Conservation (phyloP, 805 yeast genomes). For the Blastobotrys muscicola region DNA sequence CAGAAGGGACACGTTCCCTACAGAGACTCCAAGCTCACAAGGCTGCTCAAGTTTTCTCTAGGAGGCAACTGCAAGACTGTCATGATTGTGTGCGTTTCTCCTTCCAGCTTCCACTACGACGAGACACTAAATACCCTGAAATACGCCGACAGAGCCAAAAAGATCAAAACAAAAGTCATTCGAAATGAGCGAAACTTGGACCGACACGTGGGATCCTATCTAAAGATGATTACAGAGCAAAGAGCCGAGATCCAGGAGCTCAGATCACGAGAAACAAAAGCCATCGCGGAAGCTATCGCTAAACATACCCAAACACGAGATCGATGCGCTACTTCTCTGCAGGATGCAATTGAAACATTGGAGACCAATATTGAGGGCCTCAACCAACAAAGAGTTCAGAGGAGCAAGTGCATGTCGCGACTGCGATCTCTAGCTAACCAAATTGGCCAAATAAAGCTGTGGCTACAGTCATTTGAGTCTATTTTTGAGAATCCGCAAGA, state of each 20-base stretch:
- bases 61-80: slow-evolving; percentile 94
- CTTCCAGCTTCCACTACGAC: slow-evolving; percentile 79
- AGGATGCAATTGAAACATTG: slow-evolving; percentile 12
- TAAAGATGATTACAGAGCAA: slow-evolving; percentile 77
- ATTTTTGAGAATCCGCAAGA: neutral
- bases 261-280: slow-evolving; percentile 32
- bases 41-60: slow-evolving; percentile 76
- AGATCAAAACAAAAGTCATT: slow-evolving; percentile 70
- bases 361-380: slow-evolving; percentile 7
- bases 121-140: slow-evolving; percentile 86
- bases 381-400: slow-evolving; percentile 4
- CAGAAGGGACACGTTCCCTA: slow-evolving; percentile 73
- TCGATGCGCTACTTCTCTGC: slow-evolving; percentile 8
- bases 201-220: slow-evolving; percentile 75
- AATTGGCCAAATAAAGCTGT: slow-evolving; percentile 4
- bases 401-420: slow-evolving; percentile 6
- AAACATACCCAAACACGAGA: slow-evolving; percentile 6
- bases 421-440: slow-evolving; percentile 4
- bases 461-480: slow-evolving; percentile 3
- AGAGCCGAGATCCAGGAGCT: slow-evolving; percentile 63
- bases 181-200: slow-evolving; percentile 69
- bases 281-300: slow-evolving; percentile 11
- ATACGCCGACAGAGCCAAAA: slow-evolving; percentile 87
- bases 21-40: slow-evolving; percentile 80
- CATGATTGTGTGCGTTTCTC: slow-evolving; percentile 92